phyloP scores from a whole-genome alignment of 163 green algal genomes.

The Scenedesmus sp. region DNA sequence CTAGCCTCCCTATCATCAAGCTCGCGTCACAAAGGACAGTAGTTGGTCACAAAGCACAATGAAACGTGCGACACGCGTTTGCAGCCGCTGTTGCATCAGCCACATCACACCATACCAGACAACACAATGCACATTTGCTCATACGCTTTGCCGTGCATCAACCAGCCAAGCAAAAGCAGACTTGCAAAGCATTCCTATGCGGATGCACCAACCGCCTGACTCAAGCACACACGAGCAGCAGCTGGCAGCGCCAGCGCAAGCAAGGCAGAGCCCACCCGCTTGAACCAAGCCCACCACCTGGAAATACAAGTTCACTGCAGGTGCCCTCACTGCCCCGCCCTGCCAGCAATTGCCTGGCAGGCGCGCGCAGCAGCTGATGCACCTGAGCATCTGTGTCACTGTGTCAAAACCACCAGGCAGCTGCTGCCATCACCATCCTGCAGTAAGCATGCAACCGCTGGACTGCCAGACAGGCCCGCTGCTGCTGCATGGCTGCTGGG shows the following conservation, averaged over 20 bases:
- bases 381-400: background rate
- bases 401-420: background rate
- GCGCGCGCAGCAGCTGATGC: background rate
- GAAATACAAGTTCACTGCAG: background rate
- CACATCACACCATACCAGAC: background rate
- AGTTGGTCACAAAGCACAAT: constrained; percentile 4
- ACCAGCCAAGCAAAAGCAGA: background rate
- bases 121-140: background rate
- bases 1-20: background rate
- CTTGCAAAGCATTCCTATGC: background rate
- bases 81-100: background rate
- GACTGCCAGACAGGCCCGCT: background rate
- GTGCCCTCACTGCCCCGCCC: background rate
- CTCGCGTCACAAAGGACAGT: background rate
- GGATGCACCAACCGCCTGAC: background rate
- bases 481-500: background rate
- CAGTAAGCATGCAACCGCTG: background rate
- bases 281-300: background rate
- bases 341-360: background rate
- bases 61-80: background rate
- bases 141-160: background rate
- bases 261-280: background rate
- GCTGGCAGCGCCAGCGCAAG: background rate
- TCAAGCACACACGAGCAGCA: background rate
- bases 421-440: constrained; percentile 6